A percentile compares a stretch with the other conserved stretches of the same genome.
phyloP scores from a whole-genome alignment of 805 yeast species.

The Wickerhamomyces subpelliculosus region DNA sequence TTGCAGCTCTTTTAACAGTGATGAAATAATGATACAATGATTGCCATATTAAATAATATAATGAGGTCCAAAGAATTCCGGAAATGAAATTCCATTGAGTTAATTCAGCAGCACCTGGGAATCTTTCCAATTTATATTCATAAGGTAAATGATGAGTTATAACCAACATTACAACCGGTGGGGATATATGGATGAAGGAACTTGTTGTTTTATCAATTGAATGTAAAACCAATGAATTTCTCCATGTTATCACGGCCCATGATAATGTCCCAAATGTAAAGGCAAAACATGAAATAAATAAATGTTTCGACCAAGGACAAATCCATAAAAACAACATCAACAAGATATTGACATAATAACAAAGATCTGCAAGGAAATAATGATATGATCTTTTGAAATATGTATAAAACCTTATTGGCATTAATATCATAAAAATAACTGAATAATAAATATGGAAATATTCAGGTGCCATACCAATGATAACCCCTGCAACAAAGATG shows the following conservation, averaged over 20 bases:
- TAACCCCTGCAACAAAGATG: conserved; percentile 64
- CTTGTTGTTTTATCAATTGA: conserved; percentile 89
- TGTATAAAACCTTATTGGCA: conserved; percentile 82
- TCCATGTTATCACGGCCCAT: conserved; percentile 94
- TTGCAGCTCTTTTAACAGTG: conserved; percentile 68
- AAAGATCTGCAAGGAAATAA: conserved; percentile 85
- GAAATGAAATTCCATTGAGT: conserved; percentile 65
- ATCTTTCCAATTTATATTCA: conserved; percentile 45
- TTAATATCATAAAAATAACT: conserved; percentile 45
- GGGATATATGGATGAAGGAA: conserved; percentile 84
- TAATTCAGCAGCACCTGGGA: conserved; percentile 73
- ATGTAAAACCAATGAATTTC: conserved; percentile 87
- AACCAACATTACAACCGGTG: conserved; percentile 82
- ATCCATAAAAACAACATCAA: conserved; percentile 73
- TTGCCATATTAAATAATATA: conserved; percentile 88
- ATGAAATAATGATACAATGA: conserved; percentile 84
- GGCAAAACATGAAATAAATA: conserved; percentile 80
- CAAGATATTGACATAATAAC: conserved; percentile 81
- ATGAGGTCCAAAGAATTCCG: conserved; percentile 72
- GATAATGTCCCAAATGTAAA: conserved; percentile 84
- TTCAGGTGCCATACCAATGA: conserved; percentile 73
- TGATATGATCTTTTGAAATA: conserved; percentile 77
- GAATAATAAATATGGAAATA: conserved; percentile 76
- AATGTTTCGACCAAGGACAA: conserved; percentile 62
- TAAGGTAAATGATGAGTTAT: conserved; percentile 66